A percentile compares a stretch with the other conserved stretches of the same genome.
Conservation (phyloP, 495 filamentous ascomycete genomes). For the Evernia prunastri region DNA sequence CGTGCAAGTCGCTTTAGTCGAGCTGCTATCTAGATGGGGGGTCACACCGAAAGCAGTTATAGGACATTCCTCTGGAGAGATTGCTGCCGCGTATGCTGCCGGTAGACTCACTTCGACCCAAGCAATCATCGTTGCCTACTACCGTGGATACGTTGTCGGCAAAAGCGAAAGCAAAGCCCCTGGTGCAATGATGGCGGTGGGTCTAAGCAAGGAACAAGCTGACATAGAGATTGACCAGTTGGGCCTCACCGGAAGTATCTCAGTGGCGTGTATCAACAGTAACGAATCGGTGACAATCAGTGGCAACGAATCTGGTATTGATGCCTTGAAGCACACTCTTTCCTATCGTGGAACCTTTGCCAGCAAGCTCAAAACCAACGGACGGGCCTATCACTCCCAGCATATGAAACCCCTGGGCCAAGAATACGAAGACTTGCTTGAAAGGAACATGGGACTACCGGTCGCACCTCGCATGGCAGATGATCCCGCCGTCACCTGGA, state of each 20-base stretch:
- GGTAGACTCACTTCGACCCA: neutral
- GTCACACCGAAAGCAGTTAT: neutral
- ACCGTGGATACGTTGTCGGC: neutral
- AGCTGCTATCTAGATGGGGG: neutral
- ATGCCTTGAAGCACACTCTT: neutral
- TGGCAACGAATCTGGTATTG: neutral
- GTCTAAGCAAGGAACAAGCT: neutral
- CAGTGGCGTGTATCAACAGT: neutral
- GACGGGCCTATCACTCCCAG: conserved; percentile 52
- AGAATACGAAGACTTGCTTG: conserved; percentile 31
- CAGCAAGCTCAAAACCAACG: conserved; percentile 37
- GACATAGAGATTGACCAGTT: neutral
- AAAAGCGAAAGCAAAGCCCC: neutral
- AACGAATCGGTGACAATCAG: neutral
- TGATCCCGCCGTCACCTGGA: neutral
- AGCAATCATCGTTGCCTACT: neutral
- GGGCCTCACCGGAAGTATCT: neutral
- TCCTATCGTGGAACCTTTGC: conserved; percentile 31
- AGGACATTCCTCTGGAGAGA: neutral
- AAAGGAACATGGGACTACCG: neutral
- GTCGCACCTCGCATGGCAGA: neutral
- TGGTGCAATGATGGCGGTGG: neutral
- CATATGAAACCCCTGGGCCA: conserved; percentile 42
- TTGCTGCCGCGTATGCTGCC: neutral
- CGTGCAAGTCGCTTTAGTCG: neutral